Evolutionary conservation across 202 grass and related monocot species (phyloP), one percentile per base, ranked within the genome.

Genomic region (Musa balbisiana): DNA sequence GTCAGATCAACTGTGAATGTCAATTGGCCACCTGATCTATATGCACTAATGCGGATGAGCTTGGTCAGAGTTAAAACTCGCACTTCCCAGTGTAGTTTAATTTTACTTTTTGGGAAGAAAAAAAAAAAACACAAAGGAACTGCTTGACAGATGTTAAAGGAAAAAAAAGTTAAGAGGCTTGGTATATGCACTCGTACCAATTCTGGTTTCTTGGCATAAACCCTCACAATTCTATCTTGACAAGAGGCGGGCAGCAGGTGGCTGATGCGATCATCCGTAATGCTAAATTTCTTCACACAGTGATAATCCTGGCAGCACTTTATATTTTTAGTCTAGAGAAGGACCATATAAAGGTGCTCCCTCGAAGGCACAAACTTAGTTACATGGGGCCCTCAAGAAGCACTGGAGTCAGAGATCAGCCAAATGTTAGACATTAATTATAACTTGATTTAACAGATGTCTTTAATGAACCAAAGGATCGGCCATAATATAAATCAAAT

Each of bases 171-270:
- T 9, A 17, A 17, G 29, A 17, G 10, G 9, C 33, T 1, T 52
- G 17, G 33, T 51, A 10, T 70, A 12, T 17, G 24, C 15, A 4
- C 24, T 16, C 87, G 71, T n/a, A 97, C 90, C 90, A 91, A 67
- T 77, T 93, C 88, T 1, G 86, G 88, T 65, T 88, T 93, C 77
- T 93, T 97, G 26, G 93, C 88, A 19, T 93, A 97, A 24, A 93
- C 93, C 79, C 88, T 79, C 55, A 97, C 90, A 2, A 97, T 93
- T 69, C 83, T 91, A 80, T 98, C 90, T 70, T 98, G 81, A 49
- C 79, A 93, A 19, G 84, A 83, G 0, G 83, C 82, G 12, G 90
- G 94, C 60, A 93, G 80, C 67, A 93, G 73, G 88, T 93, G 90
- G 86, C 90, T 97, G 70, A 97, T 85, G 17, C 90, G 74, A 12